A percentile compares a stretch with the other conserved stretches of the same genome.
Conservation (phyloP, 805 yeast species). For the Lipomyces spencermartinsiae region DNA sequence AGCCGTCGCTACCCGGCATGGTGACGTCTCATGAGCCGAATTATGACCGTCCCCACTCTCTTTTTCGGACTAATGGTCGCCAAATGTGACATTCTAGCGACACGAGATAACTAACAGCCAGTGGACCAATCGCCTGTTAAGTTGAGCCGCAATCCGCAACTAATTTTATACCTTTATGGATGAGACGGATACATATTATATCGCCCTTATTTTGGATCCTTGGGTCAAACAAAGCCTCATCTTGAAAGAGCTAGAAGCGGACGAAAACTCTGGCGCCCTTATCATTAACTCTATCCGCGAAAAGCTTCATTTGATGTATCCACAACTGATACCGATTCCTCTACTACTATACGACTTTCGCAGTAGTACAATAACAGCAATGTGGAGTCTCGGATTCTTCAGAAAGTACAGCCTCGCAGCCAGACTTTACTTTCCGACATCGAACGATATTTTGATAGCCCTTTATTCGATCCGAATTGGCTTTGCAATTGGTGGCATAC, state of each 20-base stretch:
- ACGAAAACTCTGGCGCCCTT: background rate
- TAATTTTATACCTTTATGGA: background rate
- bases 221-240: slow-evolving; percentile 2
- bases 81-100: too few relatives aligned
- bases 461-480: slow-evolving; percentile 4
- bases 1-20: too few relatives aligned
- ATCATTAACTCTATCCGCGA: background rate
- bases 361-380: background rate
- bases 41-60: too few relatives aligned
- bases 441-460: background rate
- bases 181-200: background rate
- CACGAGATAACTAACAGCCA: too few relatives aligned
- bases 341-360: background rate
- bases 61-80: too few relatives aligned
- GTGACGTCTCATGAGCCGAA: too few relatives aligned
- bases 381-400: background rate
- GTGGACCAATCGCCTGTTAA: too few relatives aligned
- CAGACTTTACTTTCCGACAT: background rate
- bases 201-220: too few relatives aligned
- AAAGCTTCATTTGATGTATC: background rate
- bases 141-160: too few relatives aligned
- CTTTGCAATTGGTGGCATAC: slow-evolving; percentile 1
- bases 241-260: slow-evolving; percentile 4
- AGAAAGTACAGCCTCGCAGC: slow-evolving; percentile 3
- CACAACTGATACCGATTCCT: slow-evolving; percentile 6